Conservation (phyloP, 495 filamentous ascomycete species). For the Halenospora varia region DNA sequence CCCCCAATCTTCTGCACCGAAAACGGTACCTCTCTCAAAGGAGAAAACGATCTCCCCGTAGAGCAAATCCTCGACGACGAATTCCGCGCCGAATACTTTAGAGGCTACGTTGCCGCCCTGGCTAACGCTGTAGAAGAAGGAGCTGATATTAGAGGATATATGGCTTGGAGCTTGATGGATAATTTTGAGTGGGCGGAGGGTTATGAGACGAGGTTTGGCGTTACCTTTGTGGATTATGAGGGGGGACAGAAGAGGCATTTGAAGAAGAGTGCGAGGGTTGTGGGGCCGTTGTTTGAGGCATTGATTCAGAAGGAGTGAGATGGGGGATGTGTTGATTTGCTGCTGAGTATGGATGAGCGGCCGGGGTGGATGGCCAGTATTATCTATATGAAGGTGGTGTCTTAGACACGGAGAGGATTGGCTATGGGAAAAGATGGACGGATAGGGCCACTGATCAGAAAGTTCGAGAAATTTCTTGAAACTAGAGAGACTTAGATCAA, state of each 20-base stretch:
- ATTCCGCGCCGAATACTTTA: conserved; percentile 71
- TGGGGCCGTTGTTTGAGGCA: conserved; percentile 58
- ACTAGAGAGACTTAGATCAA: neutral
- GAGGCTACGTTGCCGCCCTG: conserved; percentile 68
- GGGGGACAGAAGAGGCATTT: conserved; percentile 70
- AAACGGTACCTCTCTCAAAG: conserved; percentile 74
- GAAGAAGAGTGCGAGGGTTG: conserved; percentile 70
- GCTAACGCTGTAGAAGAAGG: conserved; percentile 66
- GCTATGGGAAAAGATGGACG: neutral
- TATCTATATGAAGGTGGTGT: neutral
- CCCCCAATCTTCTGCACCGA: conserved; percentile 80
- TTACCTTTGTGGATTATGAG: conserved; percentile 73
- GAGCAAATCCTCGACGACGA: conserved; percentile 69
- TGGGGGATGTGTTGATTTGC: neutral
- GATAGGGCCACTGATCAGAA: no score
- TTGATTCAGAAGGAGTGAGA: conserved; percentile 46
- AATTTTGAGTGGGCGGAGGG: conserved; percentile 71
- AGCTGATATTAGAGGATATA: conserved; percentile 67
- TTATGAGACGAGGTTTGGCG: conserved; percentile 79
- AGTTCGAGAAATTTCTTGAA: no score
- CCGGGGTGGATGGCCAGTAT: neutral
- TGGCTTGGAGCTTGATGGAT: conserved; percentile 81
- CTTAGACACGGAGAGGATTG: neutral
- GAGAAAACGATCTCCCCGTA: conserved; percentile 68
- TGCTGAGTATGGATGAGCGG: neutral